phyloP scores from a whole-genome alignment of 2,329 filamentous ascomycete genomes.

The Huntiella omanensis region DNA sequence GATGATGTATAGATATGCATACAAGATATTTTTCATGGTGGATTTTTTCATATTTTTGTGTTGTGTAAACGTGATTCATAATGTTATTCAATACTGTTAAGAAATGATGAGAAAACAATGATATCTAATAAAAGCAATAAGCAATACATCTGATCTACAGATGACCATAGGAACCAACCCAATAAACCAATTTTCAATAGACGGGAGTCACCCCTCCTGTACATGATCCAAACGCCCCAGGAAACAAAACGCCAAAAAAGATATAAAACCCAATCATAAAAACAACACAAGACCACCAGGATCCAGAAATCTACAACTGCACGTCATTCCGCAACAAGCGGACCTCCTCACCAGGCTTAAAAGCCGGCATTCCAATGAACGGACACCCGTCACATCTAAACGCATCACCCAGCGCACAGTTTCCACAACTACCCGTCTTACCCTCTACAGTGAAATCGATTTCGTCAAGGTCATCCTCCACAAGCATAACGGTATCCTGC shows the following conservation, averaged over 20 bases:
- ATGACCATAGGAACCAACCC: no score
- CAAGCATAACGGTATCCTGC: conserved; percentile 34
- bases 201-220: no score
- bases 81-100: background rate
- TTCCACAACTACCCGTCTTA: conserved; percentile 87
- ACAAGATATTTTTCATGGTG: background rate
- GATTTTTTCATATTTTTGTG: no score
- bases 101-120: background rate
- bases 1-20: conserved; percentile 1
- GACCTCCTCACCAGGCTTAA: conserved; percentile 94
- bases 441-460: conserved; percentile 96
- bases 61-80: background rate
- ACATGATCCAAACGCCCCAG: no score
- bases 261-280: background rate
- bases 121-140: background rate
- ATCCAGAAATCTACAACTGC: conserved; percentile 40
- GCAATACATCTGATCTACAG: no score
- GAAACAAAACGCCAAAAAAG: background rate
- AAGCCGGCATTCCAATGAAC: conserved; percentile 81
- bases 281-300: background rate
- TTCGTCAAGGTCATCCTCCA: conserved; percentile 62
- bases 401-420: conserved; percentile 83
- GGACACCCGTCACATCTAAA: conserved; percentile 58
- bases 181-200: no score
- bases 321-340: conserved; percentile 68